Evolutionary conservation across 495 filamentous ascomycete species (phyloP), one percentile per base, ranked within the genome.

Genomic region (Monascus purpureus): DNA sequence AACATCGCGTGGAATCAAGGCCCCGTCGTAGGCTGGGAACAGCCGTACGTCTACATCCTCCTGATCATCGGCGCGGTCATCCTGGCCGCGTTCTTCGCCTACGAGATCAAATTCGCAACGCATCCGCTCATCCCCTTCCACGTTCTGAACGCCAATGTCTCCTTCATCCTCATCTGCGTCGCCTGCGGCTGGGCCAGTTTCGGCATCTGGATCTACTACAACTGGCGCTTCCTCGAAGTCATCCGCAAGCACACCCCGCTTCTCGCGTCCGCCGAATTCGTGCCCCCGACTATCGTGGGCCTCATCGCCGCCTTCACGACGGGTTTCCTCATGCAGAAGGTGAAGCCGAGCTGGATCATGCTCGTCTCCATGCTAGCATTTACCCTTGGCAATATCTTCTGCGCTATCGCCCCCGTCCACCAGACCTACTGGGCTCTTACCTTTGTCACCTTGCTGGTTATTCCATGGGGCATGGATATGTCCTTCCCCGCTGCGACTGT

Each of bases 401-500:
- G 64, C 13, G 60, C 49, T 9, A 67, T 59, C 8, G 40, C 43
- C 6, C 63, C 65, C 4, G 41, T 62, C 7, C 34, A 55, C 15
- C 59, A 68, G 33, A 53, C 37, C n/a, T 65, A 77, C 49, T 80
- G 75, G 74, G 55, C 46, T 1, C 66, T 70, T 4, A 22, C 20
- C 5, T 22, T 22, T 9, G 20, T 22, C 20, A 22, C 20, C 35
- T 52, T 67, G 2, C 8, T 77, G 13, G 40, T 82, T 14, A 73
- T 71, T 34, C 66, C 72, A 0, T 72, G 61, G 29, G 77, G 70
- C 1, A 78, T 77, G 64, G 73, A 81, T 42, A 67, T 75, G 45
- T 61, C 53, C 0, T 77, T 80, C 40, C 73, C 73, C 1, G 61
- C 55, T 0, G 55, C 40, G 4, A 58, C 46, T 1, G 17, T 61